Conservation (phyloP, 2,329 filamentous ascomycete species). For the Colletotrichum sp. region DNA sequence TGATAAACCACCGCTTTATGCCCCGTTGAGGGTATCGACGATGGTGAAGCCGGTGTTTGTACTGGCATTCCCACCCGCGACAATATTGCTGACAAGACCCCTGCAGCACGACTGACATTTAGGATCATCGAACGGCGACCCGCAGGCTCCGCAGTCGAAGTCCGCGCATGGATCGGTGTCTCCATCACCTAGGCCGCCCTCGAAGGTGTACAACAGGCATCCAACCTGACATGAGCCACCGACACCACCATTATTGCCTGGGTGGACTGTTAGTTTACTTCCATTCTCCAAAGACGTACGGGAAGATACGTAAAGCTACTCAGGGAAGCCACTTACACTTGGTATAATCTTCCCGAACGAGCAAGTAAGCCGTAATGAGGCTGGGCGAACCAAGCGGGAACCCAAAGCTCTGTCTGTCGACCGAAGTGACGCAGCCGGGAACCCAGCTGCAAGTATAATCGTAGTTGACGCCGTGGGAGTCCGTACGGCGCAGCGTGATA, state of each 20-base stretch:
- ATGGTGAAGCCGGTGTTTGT: background rate
- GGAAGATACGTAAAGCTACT: too few species aligned
- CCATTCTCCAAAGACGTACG: background rate
- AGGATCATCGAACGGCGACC: background rate
- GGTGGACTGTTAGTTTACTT: background rate
- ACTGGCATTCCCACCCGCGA: background rate
- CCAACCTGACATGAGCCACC: background rate
- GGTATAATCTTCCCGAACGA: constrained; percentile 25
- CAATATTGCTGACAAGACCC: background rate
- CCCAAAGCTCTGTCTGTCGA: constrained; percentile 18
- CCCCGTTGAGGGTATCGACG: background rate
- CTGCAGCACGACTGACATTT: background rate
- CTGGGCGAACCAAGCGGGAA: constrained; percentile 22
- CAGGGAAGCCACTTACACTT: constrained; percentile 20
- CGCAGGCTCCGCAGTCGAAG: background rate
- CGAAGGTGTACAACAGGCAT: background rate
- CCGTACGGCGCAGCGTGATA: background rate
- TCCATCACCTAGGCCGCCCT: background rate
- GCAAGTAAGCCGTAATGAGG: constrained; percentile 23
- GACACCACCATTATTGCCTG: background rate
- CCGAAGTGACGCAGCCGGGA: constrained; percentile 22
- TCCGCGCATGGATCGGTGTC: background rate
- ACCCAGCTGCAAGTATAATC: constrained; percentile 21
- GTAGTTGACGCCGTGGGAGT: constrained; percentile 22
- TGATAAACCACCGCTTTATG: too few species aligned